A percentile compares a stretch with the other conserved stretches of the same genome.
Conservation (phyloP, 352 stramenopile genomes). For the Globisporangium barbulae region DNA sequence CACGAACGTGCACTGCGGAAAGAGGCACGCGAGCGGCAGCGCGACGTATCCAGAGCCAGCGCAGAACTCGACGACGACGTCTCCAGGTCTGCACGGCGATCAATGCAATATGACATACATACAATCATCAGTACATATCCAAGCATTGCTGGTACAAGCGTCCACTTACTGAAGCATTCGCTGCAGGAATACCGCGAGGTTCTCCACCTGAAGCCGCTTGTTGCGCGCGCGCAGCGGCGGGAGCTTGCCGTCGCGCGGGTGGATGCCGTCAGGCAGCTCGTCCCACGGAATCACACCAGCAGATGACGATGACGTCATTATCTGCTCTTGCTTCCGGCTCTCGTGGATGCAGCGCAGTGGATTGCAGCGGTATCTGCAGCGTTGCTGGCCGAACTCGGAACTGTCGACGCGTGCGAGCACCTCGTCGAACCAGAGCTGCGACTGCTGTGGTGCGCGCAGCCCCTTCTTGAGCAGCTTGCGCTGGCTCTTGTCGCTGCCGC, state of each 20-base stretch:
- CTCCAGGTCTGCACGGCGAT: slow-evolving; percentile 37
- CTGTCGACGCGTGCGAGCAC: slow-evolving; percentile 52
- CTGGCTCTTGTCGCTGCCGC: slow-evolving; percentile 32
- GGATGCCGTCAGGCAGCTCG: slow-evolving; percentile 56
- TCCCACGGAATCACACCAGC: slow-evolving; percentile 57
- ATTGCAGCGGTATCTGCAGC: slow-evolving; percentile 54
- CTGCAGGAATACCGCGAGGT: slow-evolving; percentile 67
- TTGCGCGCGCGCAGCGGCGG: slow-evolving; percentile 46
- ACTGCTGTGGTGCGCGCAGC: slow-evolving; percentile 37
- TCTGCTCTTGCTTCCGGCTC: not conserved
- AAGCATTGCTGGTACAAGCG: not conserved
- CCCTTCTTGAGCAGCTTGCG: slow-evolving; percentile 53
- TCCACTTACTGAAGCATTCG: slow-evolving; percentile 44
- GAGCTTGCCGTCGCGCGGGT: slow-evolving; percentile 67
- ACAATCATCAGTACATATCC: not conserved
- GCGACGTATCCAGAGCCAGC: slow-evolving; percentile 74
- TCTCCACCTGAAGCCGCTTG: slow-evolving; percentile 79
- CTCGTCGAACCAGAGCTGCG: slow-evolving; percentile 73
- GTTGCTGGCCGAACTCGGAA: slow-evolving; percentile 30
- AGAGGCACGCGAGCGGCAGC: slow-evolving; percentile 69
- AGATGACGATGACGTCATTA: not conserved
- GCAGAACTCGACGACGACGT: slow-evolving; percentile 83
- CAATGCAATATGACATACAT: not conserved
- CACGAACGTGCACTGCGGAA: slow-evolving; percentile 71
- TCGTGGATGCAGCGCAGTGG: slow-evolving; percentile 48